Evolutionary conservation across 2,329 filamentous ascomycete genomes (phyloP).

Genomic region (Colletotrichum sidae): DNA sequence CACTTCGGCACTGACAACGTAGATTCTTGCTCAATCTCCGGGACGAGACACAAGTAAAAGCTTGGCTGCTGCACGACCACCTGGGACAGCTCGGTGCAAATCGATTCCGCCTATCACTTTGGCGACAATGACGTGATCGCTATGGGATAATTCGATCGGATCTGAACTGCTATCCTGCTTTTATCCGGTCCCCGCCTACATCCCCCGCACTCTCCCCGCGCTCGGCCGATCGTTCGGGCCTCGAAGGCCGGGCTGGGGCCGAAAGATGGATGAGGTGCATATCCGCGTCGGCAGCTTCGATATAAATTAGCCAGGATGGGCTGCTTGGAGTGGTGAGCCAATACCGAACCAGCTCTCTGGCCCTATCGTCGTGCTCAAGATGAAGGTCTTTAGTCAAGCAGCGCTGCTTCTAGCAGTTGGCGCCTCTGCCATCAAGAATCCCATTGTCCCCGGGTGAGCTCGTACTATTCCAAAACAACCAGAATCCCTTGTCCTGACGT

Average conservation of each 20-base stretch:
- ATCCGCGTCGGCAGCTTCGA: background rate
- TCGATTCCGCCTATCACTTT: conserved; percentile 31
- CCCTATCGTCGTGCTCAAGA: background rate
- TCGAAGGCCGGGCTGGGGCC: conserved; percentile 1
- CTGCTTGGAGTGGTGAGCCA: background rate
- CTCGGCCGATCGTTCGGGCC: conserved; percentile 13
- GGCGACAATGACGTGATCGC: conserved; percentile 12
- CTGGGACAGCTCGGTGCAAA: conserved; percentile 13
- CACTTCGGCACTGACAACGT: conserved; percentile 12
- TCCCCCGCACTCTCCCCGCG: conserved; percentile 24
- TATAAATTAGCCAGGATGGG: conserved; percentile 3
- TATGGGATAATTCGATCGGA: background rate
- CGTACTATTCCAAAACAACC: background rate
- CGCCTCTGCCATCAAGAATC: conserved; percentile 33
- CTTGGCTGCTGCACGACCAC: conserved; percentile 14
- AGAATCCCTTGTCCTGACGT: background rate
- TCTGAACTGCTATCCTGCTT: conserved; percentile 11
- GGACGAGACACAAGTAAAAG: conserved; percentile 6
- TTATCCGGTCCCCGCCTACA: conserved; percentile 24
- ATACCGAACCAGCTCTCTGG: too few species aligned
- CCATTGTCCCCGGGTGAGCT: conserved; percentile 25
- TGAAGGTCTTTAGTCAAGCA: conserved; percentile 21
- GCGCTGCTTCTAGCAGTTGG: conserved; percentile 21
- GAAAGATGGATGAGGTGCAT: background rate
- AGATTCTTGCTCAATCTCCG: conserved; percentile 10